Evolutionary conservation across 129 eudicot genomes (phyloP).

Genomic region (Pittosporum tobira): DNA sequence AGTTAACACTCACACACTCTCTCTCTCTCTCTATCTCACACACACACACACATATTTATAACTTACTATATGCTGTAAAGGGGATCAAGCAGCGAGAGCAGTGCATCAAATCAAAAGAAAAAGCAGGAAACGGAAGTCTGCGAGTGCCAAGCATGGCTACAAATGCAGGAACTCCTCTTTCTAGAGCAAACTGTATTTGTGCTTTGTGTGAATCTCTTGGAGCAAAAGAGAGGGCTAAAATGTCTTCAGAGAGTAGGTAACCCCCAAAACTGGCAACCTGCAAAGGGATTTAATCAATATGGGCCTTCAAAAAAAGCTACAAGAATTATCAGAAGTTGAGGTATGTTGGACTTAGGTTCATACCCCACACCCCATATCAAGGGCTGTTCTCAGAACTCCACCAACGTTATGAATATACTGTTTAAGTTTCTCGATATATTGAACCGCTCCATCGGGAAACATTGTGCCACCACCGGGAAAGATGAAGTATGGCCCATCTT

Average conservation of each 20-base stretch:
- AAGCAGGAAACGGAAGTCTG: constrained; percentile 84
- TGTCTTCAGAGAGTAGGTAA: constrained; percentile 62
- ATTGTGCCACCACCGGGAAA: constrained; percentile 99
- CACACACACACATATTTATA: too few relatives aligned
- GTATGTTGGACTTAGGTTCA: constrained; percentile 9
- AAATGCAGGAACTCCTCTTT: constrained; percentile 92
- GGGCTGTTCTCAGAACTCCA: constrained; percentile 85
- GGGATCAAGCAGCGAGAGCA: constrained; percentile 97
- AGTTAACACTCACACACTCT: background rate
- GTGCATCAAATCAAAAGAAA: constrained; percentile 84
- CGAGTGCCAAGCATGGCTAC: constrained; percentile 99
- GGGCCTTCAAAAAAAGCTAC: constrained; percentile 6
- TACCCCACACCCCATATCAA: constrained; percentile 99
- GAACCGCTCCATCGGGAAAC: constrained; percentile 96
- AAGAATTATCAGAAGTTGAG: background rate
- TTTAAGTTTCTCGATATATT: constrained; percentile 78
- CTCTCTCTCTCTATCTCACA: too few relatives aligned
- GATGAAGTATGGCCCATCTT: constrained; percentile 81
- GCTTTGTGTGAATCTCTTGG: constrained; percentile 98
- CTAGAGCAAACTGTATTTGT: constrained; percentile 93
- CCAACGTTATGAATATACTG: constrained; percentile 87
- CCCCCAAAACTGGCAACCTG: constrained; percentile 99
- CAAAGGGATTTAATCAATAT: constrained; percentile 4
- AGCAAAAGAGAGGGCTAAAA: constrained; percentile 86
- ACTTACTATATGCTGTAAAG: constrained; percentile 91